phyloP scores from a whole-genome alignment of 2,329 filamentous ascomycete species.

The Claviceps quebecensis region DNA sequence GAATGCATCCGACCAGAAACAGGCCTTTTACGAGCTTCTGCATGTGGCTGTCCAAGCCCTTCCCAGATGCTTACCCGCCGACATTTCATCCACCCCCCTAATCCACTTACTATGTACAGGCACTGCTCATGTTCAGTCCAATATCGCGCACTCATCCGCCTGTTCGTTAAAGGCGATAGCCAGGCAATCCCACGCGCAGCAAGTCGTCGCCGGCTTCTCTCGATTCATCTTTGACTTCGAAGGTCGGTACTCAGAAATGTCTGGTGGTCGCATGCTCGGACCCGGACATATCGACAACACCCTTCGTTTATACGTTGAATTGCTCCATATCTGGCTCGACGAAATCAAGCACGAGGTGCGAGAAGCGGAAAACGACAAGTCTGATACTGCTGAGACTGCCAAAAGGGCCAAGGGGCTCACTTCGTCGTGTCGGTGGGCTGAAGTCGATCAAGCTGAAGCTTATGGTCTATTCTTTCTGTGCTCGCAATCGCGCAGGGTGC shows the following conservation, averaged over 20 bases:
- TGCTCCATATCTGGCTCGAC: conserved; percentile 94
- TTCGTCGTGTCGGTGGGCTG: conserved; percentile 73
- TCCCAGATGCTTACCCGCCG: conserved; percentile 79
- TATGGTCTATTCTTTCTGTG: conserved; percentile 95
- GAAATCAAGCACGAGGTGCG: conserved; percentile 80
- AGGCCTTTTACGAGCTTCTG: conserved; percentile 88
- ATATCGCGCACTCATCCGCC: conserved; percentile 84
- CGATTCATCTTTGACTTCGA: conserved; percentile 98
- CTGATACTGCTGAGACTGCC: conserved; percentile 49
- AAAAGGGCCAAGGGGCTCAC: conserved; percentile 68
- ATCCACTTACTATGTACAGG: conserved; percentile 94
- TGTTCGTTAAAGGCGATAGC: conserved; percentile 93
- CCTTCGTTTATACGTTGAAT: conserved; percentile 78
- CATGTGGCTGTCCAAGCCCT: conserved; percentile 92
- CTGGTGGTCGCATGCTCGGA: conserved; percentile 90
- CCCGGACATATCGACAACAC: conserved; percentile 92
- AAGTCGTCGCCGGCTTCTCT: conserved; percentile 92
- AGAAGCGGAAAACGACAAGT: conserved; percentile 51
- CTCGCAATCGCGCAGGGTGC: conserved; percentile 81
- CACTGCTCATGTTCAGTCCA: conserved; percentile 84
- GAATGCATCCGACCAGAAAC: conserved; percentile 65
- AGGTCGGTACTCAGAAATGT: conserved; percentile 93
- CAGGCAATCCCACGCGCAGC: conserved; percentile 79
- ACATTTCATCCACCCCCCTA: conserved; percentile 83
- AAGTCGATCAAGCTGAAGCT: conserved; percentile 93